Evolutionary conservation across 805 yeast genomes (phyloP), one percentile per base, ranked within the genome.

Genomic region (Saccharomycopsis microspora): DNA sequence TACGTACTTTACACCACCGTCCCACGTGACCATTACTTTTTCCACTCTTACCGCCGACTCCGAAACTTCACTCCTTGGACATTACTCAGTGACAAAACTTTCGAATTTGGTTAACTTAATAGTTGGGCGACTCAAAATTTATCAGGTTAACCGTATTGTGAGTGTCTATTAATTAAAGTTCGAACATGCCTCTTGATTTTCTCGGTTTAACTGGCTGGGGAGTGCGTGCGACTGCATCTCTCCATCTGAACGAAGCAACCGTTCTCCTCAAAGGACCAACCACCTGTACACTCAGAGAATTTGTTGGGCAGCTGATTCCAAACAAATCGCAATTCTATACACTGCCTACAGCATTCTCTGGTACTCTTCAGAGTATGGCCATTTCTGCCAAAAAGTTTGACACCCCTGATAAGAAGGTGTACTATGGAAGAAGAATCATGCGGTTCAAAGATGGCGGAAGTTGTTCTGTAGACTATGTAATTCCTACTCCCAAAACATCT

Each of bases 331-430:
- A 69, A 55, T 71, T 81, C 55, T 64, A 37, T 10, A 5, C 66
- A 82, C 59, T 74, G 77, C 52, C 93, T 93, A 63, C 74, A 3
- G 61, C 82, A 32, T 76, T 77, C 61, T 78, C 78, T 51, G 96
- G 96, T 29, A 73, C 82, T 48, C 63, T 85, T 31, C 96, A 89
- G 63, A 87, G 96, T 2, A 58, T 82, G 60, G 80, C 76, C 58
- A 76, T 89, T 42, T 74, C 81, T 2, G 63, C 70, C 28, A 75
- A 77, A 5, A 11, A 11, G 5, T 45, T 49, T 37, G 71, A 71
- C 48, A 72, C 73, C 49, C 67, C 75, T n/a, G 65, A 67, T 39
- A 62, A 63, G 32, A 64, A 65, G 40, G 74, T 85, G 2, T 77
- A 77, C 61, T 89, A 87, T 55, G 95, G 94, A 2, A 72, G 96